Conservation (phyloP, 225 moss, liverwort and hornwort species). For the Physcomitrellopsis africana region DNA sequence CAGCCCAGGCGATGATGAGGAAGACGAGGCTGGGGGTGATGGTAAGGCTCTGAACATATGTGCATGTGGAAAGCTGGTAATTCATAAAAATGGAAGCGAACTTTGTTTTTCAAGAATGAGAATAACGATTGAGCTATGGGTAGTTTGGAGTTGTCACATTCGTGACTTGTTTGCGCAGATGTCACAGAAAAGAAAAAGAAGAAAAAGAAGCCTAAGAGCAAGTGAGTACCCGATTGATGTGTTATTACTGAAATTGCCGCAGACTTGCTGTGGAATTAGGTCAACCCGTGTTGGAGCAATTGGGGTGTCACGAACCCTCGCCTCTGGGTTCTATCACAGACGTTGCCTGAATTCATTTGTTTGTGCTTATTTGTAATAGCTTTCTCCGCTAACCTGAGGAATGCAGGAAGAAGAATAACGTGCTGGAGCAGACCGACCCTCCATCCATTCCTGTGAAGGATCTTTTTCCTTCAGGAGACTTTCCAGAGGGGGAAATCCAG, state of each 20-base stretch:
- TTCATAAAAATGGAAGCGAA: not conserved
- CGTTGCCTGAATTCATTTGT: not conserved
- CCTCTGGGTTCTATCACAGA: not conserved
- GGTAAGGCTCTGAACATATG: conserved; percentile 30
- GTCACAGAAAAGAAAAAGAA: conserved; percentile 86
- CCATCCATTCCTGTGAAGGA: conserved; percentile 82
- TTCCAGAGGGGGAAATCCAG: conserved; percentile 88
- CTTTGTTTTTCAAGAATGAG: not conserved
- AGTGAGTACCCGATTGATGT: conserved; percentile 51
- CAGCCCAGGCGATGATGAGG: conserved; percentile 46
- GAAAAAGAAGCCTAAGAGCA: conserved; percentile 87
- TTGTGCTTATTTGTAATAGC: not conserved
- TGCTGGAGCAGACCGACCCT: conserved; percentile 75
- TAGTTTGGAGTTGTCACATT: conserved; percentile 14
- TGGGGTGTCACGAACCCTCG: not conserved
- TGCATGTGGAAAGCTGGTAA: not conserved
- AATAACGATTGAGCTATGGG: not conserved
- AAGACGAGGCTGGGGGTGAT: conserved; percentile 45
- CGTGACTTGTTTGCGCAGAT: conserved; percentile 39
- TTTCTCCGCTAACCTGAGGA: conserved; percentile 1
- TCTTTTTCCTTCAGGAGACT: conserved; percentile 83
- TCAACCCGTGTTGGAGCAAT: not conserved
- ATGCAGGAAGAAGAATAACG: conserved; percentile 74
- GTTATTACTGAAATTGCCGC: not conserved
- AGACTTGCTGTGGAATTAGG: not conserved